phyloP scores from a whole-genome alignment of 805 yeast genomes.

The Candida mattraensis region DNA sequence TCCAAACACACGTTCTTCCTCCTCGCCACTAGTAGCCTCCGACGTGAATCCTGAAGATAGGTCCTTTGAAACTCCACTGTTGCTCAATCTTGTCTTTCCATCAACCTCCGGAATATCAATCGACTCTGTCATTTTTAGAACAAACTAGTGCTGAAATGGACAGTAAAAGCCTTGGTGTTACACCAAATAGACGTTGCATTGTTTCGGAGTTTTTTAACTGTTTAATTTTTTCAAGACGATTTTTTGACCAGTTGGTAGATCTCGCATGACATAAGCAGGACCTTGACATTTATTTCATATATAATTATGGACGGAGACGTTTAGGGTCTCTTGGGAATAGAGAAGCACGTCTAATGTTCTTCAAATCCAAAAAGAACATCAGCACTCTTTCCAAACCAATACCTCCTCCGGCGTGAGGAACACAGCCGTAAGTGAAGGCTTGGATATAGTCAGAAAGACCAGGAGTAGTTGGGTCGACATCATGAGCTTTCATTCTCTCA shows the following conservation, averaged over 20 bases:
- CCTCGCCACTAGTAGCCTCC: constrained; percentile 10
- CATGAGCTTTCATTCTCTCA: constrained; percentile 82
- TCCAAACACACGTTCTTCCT: constrained; percentile 12
- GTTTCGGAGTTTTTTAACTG: neutral
- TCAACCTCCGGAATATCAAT: constrained; percentile 2
- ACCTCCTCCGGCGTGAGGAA: constrained; percentile 99
- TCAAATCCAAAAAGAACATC: constrained; percentile 95
- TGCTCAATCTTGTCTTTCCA: constrained; percentile 1
- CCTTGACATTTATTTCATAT: neutral
- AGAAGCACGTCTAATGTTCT: constrained; percentile 97
- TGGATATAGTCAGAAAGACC: constrained; percentile 91
- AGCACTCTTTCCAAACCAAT: constrained; percentile 98
- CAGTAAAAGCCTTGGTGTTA: too few relatives aligned
- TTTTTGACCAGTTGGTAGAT: too few relatives aligned
- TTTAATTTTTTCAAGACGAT: neutral
- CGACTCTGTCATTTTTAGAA: constrained; percentile 5
- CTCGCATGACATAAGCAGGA: neutral
- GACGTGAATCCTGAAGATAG: neutral
- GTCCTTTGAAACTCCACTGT: neutral
- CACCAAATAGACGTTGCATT: too few relatives aligned
- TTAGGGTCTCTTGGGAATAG: constrained; percentile 98
- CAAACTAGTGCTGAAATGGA: neutral
- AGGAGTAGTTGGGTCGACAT: constrained; percentile 72
- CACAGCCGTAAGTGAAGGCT: constrained; percentile 91
- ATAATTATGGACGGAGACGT: constrained; percentile 78